These are phyloP conservation scores for Leccinum pellstonianum DNA, from an alignment of 768 basidiomycete genomes.

Conservation along the genomic window DNA sequence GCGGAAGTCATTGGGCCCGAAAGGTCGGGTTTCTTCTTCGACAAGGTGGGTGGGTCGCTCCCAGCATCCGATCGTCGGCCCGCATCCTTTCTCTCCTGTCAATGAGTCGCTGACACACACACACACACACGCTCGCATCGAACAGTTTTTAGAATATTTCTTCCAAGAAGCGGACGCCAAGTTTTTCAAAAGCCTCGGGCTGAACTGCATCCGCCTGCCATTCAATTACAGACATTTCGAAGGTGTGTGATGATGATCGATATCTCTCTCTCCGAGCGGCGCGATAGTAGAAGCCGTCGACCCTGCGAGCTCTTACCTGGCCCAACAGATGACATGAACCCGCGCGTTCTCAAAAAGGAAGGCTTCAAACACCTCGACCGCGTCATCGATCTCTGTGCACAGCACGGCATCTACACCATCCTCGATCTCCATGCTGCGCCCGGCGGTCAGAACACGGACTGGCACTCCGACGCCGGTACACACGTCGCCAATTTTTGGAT, in stretches of 20 bases:
- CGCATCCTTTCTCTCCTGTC: background rate
- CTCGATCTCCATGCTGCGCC: slow-evolving; percentile 79
- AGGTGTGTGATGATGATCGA: slow-evolving; percentile 19
- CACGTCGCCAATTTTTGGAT: slow-evolving; percentile 77
- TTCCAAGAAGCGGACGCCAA: slow-evolving; percentile 73
- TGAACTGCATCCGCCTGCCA: slow-evolving; percentile 77
- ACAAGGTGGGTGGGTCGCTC: slow-evolving; percentile 53
- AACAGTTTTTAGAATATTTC: slow-evolving; percentile 79
- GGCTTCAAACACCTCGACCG: slow-evolving; percentile 84
- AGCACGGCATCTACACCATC: slow-evolving; percentile 74
- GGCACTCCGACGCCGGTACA: slow-evolving; percentile 74
- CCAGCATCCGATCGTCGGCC: background rate
- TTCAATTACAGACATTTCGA: slow-evolving; percentile 78
- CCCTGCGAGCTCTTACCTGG: background rate
- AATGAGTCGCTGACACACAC: background rate
- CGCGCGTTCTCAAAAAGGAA: slow-evolving; percentile 67
- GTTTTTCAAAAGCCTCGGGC: slow-evolving; percentile 74
- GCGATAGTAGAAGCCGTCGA: background rate
- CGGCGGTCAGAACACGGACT: slow-evolving; percentile 74
- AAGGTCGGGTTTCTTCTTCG: slow-evolving; percentile 79
- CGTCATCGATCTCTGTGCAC: slow-evolving; percentile 72
- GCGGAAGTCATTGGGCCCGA: slow-evolving; percentile 60
- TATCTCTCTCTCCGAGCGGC: background rate
- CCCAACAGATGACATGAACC: slow-evolving; percentile 66
- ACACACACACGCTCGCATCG: background rate